Conservation (phyloP, 208 protist species). For the Leishmania aethiopica region DNA sequence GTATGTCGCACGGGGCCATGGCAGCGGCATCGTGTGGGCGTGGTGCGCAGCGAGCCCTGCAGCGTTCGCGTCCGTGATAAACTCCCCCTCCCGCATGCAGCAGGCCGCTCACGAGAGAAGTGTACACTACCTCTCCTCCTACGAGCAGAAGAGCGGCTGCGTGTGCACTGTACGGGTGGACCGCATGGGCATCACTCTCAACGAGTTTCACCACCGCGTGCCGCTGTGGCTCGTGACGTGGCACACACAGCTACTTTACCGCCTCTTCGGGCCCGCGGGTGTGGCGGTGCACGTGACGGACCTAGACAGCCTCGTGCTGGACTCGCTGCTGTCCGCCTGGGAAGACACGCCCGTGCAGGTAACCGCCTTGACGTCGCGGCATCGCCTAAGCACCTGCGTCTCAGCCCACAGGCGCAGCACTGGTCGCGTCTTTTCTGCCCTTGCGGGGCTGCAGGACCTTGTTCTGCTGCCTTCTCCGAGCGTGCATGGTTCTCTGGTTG, state of each 20-base stretch:
- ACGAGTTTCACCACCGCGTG: conserved; percentile 9
- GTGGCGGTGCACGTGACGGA: conserved; percentile 22
- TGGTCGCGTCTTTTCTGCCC: conserved; percentile 7
- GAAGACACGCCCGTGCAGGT: conserved; percentile 22
- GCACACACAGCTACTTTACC: conserved; percentile 23
- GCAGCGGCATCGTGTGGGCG: conserved; percentile 10
- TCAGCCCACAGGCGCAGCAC: conserved; percentile 13
- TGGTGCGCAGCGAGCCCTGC: conserved; percentile 11
- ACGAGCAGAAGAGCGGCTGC: background rate
- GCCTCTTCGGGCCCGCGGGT: conserved; percentile 16
- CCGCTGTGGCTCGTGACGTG: conserved; percentile 32
- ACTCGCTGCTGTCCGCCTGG: conserved; percentile 20
- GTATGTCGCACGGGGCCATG: background rate
- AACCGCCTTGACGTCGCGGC: conserved; percentile 12
- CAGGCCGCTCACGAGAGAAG: background rate
- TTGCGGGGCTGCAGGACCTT: conserved; percentile 25
- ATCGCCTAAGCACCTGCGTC: conserved; percentile 16
- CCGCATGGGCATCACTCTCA: conserved; percentile 9
- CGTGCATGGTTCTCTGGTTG: conserved; percentile 30
- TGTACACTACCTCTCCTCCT: conserved; percentile 17
- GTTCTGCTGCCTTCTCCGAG: conserved; percentile 20
- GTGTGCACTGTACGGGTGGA: conserved; percentile 18
- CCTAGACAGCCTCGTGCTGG: conserved; percentile 14
- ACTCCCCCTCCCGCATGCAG: background rate
- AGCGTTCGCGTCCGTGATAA: conserved; percentile 5